A percentile compares a stretch with the other conserved stretches of the same genome.
These are phyloP conservation scores for Leucaena leucocephala DNA, from an alignment of 306 rosid genomes.

Conservation along the genomic window DNA sequence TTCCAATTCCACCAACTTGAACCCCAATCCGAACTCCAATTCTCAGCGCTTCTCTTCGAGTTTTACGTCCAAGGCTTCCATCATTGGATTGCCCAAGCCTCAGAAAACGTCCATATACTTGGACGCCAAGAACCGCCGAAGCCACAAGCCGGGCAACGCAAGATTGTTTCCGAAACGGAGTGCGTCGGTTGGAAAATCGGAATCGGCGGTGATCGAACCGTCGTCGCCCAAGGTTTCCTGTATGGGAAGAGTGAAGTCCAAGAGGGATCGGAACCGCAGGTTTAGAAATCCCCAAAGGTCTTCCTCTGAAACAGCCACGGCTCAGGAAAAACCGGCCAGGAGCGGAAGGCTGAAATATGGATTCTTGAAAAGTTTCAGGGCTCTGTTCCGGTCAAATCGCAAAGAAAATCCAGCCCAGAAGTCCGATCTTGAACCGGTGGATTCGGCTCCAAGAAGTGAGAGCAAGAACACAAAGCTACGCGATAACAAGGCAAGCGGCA, in stretches of 20 bases:
- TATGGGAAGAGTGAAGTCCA: conserved; percentile 89
- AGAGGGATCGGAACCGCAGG: conserved; percentile 69
- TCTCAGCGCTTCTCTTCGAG: conserved; percentile 72
- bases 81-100: conserved; percentile 84
- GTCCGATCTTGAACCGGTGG: conserved; percentile 16
- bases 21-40: conserved; percentile 49
- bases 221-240: conserved; percentile 96
- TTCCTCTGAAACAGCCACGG: conserved; percentile 18
- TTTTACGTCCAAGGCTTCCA: conserved; percentile 73
- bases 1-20: conserved; percentile 55
- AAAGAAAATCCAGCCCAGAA: conserved; percentile 34
- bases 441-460: conserved; percentile 25
- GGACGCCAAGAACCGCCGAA: conserved; percentile 68
- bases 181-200: conserved; percentile 67
- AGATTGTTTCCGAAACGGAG: conserved; percentile 69
- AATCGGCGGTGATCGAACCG: conserved; percentile 64
- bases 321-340: conserved; percentile 36
- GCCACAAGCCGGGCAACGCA: conserved; percentile 48
- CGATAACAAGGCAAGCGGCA: conserved; percentile 7
- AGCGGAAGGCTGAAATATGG: conserved; percentile 47
- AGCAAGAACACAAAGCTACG: conserved; percentile 7
- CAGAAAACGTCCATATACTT: conserved; percentile 72
- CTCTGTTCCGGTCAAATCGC: conserved; percentile 58
- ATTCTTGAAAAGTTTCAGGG: conserved; percentile 55
- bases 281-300: conserved; percentile 39